Base-by-base conservation (phyloP, 2,329 filamentous ascomycete genomes). In the Sphaceloma murrayae region DNA sequence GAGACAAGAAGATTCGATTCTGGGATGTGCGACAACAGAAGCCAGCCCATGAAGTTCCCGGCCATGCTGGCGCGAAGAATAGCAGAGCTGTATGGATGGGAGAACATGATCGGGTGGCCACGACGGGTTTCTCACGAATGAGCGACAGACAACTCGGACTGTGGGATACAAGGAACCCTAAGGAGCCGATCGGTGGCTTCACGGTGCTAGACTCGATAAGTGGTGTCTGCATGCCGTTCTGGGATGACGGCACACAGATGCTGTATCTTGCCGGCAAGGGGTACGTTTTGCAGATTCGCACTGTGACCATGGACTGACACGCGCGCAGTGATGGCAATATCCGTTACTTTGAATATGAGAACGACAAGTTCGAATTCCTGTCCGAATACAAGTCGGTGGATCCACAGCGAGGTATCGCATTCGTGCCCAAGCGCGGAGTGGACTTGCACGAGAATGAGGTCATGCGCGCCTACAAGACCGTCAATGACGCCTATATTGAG, bases 191-290 rank as follows among this genome's bases (percentile, higher is more conserved):
- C 56, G 87, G 85, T 40, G 88, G 87, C 11, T 95, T 95, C 68
- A 80, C 77, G 56, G 83, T 84, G 54, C 75, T 98, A 38, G 91
- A 98, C 66, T 93, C 86, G 34, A 94, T 94, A 58, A 95, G 89
- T 34, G 91, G 91, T 62, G 88, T 98, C 48, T 94, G 87, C 74
- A 95, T 98, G 85, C 91, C 91, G 22, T 96, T 98, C 76, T 98
- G 91, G 91, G 91, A 98, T 62, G 89, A 96, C 49, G 86, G 88
- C 49, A 94, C 85, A 43, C 87, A 91, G 67, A 93, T 86, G 62
- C 72, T 98, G 58, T 98, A 95, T 66, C 75, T 98, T 60, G 91
- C 91, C 57, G 91, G 91, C 61, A 96, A 96, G 72, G 91, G 89
- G 85, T 89, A 66, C 33, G 13, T 19, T 34, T 8, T 19, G 9